Evolutionary conservation across 129 eudicot species (phyloP).

Genomic region (Saposhnikovia divaricata): DNA sequence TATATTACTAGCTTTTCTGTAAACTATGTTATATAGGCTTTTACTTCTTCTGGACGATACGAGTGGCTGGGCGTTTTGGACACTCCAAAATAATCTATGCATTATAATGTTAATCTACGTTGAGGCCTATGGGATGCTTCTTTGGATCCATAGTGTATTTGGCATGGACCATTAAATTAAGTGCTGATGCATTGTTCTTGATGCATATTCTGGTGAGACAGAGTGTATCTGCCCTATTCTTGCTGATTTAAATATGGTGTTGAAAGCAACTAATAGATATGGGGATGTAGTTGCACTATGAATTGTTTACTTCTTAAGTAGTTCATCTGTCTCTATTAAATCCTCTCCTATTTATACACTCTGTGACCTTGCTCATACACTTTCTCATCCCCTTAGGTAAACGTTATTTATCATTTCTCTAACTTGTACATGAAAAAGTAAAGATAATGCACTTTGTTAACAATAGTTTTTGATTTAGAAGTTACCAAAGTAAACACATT

Average conservation of each 20-base stretch:
- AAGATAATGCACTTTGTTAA: too few species aligned
- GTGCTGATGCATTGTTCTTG: background rate
- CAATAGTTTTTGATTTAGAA: too few species aligned
- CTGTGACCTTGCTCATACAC: background rate
- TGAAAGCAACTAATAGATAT: background rate
- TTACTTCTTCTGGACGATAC: background rate
- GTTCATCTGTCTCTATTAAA: background rate
- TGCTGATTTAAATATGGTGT: background rate
- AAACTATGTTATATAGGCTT: background rate
- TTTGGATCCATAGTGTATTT: background rate
- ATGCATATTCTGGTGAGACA: background rate
- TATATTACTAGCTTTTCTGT: background rate
- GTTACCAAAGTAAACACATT: background rate
- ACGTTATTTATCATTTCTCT: background rate
- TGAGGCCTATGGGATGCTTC: background rate
- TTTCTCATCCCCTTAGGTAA: background rate
- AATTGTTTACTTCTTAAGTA: background rate
- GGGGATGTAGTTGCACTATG: background rate
- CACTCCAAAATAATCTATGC: background rate
- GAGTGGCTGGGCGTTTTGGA: background rate
- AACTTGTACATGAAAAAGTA: background rate
- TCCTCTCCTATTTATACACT: too few species aligned
- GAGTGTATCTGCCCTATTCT: background rate
- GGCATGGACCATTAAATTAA: background rate
- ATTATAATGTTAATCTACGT: background rate